phyloP scores from a whole-genome alignment of 768 basidiomycete species.

The Phanerodontia chrysosporium region DNA sequence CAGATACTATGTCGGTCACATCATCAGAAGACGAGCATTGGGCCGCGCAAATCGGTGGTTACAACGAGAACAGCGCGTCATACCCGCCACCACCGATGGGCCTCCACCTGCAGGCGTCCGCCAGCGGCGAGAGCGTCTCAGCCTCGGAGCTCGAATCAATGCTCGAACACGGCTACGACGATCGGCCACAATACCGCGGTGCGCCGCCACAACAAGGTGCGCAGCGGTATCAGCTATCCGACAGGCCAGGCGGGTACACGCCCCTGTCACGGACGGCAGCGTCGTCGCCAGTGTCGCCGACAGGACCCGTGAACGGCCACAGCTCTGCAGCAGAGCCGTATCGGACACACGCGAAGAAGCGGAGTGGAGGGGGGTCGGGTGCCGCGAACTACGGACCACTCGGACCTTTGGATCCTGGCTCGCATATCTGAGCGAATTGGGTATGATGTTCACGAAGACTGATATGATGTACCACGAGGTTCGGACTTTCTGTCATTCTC shows the following conservation, averaged over 20 bases:
- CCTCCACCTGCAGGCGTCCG: slow-evolving; percentile 40
- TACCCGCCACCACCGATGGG: slow-evolving; percentile 87
- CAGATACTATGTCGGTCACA: slow-evolving; percentile 74
- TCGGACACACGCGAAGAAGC: slow-evolving; percentile 38
- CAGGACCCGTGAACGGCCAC: slow-evolving; percentile 24
- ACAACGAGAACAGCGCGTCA: slow-evolving; percentile 78
- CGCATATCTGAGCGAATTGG: slow-evolving; percentile 17
- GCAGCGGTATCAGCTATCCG: slow-evolving; percentile 61
- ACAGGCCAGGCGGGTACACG: slow-evolving; percentile 52
- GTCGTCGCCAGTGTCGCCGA: slow-evolving; percentile 35
- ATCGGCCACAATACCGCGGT: slow-evolving; percentile 44
- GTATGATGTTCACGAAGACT: slow-evolving; percentile 14
- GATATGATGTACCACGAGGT: slow-evolving; percentile 8
- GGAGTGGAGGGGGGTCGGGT: slow-evolving; percentile 33
- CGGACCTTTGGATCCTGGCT: slow-evolving; percentile 36
- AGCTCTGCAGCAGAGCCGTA: slow-evolving; percentile 34
- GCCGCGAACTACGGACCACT: slow-evolving; percentile 43
- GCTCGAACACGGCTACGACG: slow-evolving; percentile 88
- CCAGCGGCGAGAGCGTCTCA: slow-evolving; percentile 47
- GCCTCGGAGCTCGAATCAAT: slow-evolving; percentile 85
- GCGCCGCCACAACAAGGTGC: slow-evolving; percentile 31
- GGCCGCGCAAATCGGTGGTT: slow-evolving; percentile 92
- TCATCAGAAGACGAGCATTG: slow-evolving; percentile 95
- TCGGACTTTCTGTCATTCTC: slow-evolving; percentile 3
- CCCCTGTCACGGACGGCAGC: slow-evolving; percentile 50